Percentiles rank a stretch among this genome's conserved stretches.
These are phyloP conservation scores for Serendipita indica DNA, from an alignment of 768 basidiomycete species.

Conservation along the genomic window DNA sequence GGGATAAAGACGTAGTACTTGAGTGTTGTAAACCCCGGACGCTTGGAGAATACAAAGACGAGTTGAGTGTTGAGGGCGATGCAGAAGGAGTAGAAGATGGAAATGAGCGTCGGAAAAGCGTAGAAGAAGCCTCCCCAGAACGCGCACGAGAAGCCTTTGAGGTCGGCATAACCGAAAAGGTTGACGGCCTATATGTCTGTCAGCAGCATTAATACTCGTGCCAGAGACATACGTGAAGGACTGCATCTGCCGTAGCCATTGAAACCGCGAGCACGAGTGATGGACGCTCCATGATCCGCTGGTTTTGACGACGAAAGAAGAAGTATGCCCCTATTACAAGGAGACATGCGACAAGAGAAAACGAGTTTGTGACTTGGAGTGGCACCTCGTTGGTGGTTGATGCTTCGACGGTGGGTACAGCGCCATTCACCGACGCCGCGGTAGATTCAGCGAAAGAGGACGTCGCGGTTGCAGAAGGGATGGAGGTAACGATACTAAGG, in stretches of 20 bases:
- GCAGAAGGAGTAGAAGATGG: slow-evolving; percentile 12
- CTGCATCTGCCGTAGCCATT: slow-evolving; percentile 10
- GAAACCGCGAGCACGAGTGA: slow-evolving; percentile 11
- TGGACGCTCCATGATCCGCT: slow-evolving; percentile 12
- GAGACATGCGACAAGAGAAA: slow-evolving; percentile 9
- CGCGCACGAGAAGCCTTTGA: slow-evolving; percentile 4
- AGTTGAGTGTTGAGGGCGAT: slow-evolving; percentile 10
- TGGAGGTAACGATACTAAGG: not conserved
- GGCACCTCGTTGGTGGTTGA: not conserved
- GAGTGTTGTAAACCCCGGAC: slow-evolving; percentile 5
- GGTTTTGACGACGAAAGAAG: slow-evolving; percentile 5
- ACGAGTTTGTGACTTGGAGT: not conserved
- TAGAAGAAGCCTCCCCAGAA: slow-evolving; percentile 12
- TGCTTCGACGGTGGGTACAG: not conserved
- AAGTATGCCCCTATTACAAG: slow-evolving; percentile 8
- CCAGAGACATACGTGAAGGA: slow-evolving; percentile 11
- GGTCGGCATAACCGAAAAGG: slow-evolving; percentile 11
- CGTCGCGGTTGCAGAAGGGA: not conserved
- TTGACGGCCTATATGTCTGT: not conserved
- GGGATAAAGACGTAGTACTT: slow-evolving; percentile 12
- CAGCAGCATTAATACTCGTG: not conserved
- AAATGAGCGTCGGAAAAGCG: slow-evolving; percentile 6
- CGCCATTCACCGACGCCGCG: not conserved
- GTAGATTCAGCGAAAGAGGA: not conserved
- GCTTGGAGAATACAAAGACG: slow-evolving; percentile 12